Evolutionary conservation across 805 yeast species (phyloP).

Genomic region (Hanseniaspora hatyaiensis): DNA sequence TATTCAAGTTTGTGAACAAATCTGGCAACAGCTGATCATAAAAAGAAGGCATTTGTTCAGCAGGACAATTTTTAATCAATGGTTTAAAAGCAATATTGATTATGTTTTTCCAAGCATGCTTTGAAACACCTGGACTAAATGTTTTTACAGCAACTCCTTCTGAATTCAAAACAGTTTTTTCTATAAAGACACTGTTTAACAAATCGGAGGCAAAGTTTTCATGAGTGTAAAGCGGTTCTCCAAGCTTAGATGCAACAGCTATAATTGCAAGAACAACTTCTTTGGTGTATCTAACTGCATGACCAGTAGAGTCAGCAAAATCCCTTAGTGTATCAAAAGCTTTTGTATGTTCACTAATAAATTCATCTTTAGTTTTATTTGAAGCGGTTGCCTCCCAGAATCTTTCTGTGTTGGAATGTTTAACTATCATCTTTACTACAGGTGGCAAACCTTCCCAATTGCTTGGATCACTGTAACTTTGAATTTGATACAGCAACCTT

Average conservation of each 20-base stretch:
- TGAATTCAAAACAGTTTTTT: constrained; percentile 42
- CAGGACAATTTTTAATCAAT: constrained; percentile 80
- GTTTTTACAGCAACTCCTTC: constrained; percentile 16
- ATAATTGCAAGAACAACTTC: constrained; percentile 88
- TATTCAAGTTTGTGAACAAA: constrained; percentile 60
- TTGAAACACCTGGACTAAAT: constrained; percentile 60
- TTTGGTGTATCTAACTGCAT: constrained; percentile 84
- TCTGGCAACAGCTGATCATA: constrained; percentile 70
- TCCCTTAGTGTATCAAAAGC: constrained; percentile 90
- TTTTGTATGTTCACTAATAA: constrained; percentile 83
- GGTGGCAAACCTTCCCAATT: constrained; percentile 82
- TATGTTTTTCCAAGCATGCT: constrained; percentile 96
- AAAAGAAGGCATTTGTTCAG: constrained; percentile 50
- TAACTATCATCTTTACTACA: constrained; percentile 86
- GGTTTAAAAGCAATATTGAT: constrained; percentile 79
- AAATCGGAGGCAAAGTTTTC: constrained; percentile 66
- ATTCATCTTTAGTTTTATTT: constrained; percentile 83
- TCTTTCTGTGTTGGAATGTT: constrained; percentile 77
- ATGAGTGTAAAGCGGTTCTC: constrained; percentile 75
- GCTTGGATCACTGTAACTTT: constrained; percentile 84
- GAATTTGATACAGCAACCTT: constrained; percentile 78
- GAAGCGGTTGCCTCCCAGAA: constrained; percentile 99
- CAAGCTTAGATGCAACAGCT: constrained; percentile 79
- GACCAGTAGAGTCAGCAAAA: constrained; percentile 96
- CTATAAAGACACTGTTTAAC: constrained; percentile 71